These are phyloP conservation scores for Eleusine indica DNA, from an alignment of 176 grass and related monocot genomes.

Conservation along the genomic window DNA sequence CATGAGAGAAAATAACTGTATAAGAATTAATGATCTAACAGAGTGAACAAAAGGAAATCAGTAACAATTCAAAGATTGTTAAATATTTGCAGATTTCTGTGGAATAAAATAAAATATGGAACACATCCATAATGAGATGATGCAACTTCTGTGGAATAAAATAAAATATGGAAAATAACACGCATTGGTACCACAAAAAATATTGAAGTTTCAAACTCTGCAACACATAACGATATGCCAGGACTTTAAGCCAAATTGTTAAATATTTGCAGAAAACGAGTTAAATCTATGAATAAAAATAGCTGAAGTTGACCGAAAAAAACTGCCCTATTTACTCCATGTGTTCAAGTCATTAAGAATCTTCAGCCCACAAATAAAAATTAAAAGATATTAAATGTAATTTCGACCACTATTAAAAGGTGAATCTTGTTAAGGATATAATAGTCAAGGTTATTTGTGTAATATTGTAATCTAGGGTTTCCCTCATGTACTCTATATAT, in stretches of 20 bases:
- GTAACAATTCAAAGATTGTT: constrained; percentile 20
- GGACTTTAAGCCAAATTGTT: neutral
- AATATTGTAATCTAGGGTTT: too few species aligned
- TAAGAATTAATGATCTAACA: too few species aligned
- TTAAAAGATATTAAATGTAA: neutral
- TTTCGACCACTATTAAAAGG: neutral
- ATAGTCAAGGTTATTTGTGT: too few species aligned
- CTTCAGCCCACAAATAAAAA: neutral
- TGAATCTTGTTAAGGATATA: neutral
- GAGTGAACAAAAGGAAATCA: constrained; percentile 14
- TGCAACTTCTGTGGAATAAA: constrained; percentile 19
- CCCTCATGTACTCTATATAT: too few species aligned
- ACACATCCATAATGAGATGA: constrained; percentile 1
- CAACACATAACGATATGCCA: neutral
- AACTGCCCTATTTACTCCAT: neutral
- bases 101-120: too few species aligned
- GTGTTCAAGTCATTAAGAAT: neutral
- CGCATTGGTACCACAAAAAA: constrained; percentile 13
- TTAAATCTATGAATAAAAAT: constrained; percentile 8
- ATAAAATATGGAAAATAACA: neutral
- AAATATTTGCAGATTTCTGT: neutral
- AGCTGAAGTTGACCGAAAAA: constrained; percentile 13
- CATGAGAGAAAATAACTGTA: neutral
- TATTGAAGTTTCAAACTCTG: constrained; percentile 9
- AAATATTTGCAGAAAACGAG: neutral